Base-by-base conservation (phyloP, 305 asterid species). In the Coffea humblotiana region DNA sequence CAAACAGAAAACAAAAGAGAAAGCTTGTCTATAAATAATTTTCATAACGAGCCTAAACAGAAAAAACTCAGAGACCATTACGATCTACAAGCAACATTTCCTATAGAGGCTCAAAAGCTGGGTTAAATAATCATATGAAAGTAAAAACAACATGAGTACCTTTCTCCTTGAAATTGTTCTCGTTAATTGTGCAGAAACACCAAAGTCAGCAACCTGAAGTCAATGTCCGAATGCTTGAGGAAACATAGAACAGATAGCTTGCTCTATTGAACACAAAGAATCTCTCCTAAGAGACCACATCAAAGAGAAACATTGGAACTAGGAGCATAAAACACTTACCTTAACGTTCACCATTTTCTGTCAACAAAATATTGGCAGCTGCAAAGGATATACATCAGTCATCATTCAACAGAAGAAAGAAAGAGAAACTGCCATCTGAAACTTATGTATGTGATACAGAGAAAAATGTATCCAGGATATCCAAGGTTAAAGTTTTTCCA, bases 311-410 rank as follows among this genome's bases (percentile, higher is more conserved):
- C 16, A 29, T 1, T 7, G 76, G 27, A 32, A 47, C 3, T 14
- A 14, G 21, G 58, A 52, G 84, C 77, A 79, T 63, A 66, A 66
- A 79, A 67, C 75, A 54, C 70, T 78, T 86, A 94, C 98, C 97
- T 94, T 94, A 79, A 94, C 98, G 90, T 94, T 94, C 98, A 70
- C 98, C 98, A 82, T 85, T 92, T 88, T 93, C 98, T 27, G 98
- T 84, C 90, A 94, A 86, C 88, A 94, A 90, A 83, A 94, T 92
- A 87, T 94, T 94, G 80, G 98, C 98, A 85, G 98, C 92, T 89
- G 92, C 74, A 83, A 79, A 83, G 63, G 67, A 76, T 67, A 76
- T 51, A 75, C 11, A 67, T 4, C n/a, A 23, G 69, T 11, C 51
- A 27, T 80, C 63, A 37, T 16, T 80, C 60, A 65, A 71, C 48